Percentiles rank a stretch among this genome's conserved stretches.
Evolutionary conservation across 345 rosid species (phyloP).

Genomic region (Rhizophora apiculata): DNA sequence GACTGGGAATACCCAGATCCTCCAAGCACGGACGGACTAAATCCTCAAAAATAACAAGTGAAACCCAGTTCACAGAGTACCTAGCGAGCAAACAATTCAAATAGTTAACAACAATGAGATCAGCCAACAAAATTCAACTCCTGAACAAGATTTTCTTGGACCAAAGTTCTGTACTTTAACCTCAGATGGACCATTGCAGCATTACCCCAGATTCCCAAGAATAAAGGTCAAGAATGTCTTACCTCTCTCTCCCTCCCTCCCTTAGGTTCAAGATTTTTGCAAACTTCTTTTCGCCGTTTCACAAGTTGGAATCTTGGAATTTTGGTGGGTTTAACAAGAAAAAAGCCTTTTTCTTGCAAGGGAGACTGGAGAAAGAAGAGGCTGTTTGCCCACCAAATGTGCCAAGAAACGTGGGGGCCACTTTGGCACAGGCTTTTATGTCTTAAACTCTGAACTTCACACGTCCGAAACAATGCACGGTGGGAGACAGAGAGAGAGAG

Average conservation of each 20-base stretch:
- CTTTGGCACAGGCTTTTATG: conserved; percentile 19
- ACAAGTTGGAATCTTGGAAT: conserved; percentile 11
- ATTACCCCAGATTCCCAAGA: conserved; percentile 27
- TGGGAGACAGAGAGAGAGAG: no score
- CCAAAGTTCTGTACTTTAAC: background rate
- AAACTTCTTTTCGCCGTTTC: background rate
- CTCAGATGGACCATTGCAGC: conserved; percentile 27
- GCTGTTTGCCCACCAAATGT: conserved; percentile 31
- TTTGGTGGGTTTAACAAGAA: conserved; percentile 6
- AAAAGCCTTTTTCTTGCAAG: conserved; percentile 14
- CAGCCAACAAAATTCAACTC: conserved; percentile 1
- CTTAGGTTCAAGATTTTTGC: conserved; percentile 5
- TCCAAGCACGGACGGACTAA: no score
- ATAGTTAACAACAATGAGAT: conserved; percentile 7
- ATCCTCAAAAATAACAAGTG: no score
- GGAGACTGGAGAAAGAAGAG: conserved; percentile 11
- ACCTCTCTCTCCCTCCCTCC: conserved; percentile 5
- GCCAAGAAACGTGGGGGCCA: conserved; percentile 81
- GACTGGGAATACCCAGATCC: no score
- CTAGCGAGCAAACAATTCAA: conserved; percentile 2
- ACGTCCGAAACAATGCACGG: no score
- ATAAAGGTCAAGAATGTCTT: conserved; percentile 15
- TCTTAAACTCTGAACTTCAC: background rate
- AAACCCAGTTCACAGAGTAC: conserved; percentile 10
- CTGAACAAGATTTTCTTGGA: conserved; percentile 7